These are phyloP conservation scores for Pestalotiopsis fici DNA, from an alignment of 2,329 filamentous ascomycete genomes.

Conservation along the genomic window DNA sequence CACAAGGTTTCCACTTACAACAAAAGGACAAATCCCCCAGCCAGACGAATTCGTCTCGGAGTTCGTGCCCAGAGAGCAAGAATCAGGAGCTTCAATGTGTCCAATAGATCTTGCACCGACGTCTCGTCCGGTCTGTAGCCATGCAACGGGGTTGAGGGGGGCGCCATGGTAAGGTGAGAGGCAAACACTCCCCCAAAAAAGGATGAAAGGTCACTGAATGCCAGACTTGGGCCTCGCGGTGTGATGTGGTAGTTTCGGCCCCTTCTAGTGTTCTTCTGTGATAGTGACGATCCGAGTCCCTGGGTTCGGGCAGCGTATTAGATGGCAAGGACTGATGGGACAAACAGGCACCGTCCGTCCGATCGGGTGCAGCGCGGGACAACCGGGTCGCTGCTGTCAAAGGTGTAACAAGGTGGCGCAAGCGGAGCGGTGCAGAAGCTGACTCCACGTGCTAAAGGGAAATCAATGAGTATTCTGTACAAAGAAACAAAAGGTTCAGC, in stretches of 20 bases:
- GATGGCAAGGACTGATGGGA: background rate
- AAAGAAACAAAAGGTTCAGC: background rate
- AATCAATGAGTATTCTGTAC: background rate
- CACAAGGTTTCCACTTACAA: conserved; percentile 23
- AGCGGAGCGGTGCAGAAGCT: background rate
- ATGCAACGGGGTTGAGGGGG: conserved; percentile 10
- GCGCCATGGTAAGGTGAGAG: background rate
- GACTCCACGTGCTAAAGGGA: background rate
- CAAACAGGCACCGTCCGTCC: background rate
- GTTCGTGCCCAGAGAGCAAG: conserved; percentile 32
- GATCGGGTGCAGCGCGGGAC: background rate
- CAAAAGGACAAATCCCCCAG: conserved; percentile 29
- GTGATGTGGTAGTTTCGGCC: background rate
- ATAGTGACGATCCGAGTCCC: background rate
- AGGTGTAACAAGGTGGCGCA: conserved; percentile 7
- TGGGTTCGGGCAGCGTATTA: background rate
- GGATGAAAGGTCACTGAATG: background rate
- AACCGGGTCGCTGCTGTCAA: background rate
- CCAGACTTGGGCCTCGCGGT: too few relatives aligned
- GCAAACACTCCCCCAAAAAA: conserved; percentile 12
- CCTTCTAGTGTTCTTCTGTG: background rate
- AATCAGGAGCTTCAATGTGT: conserved; percentile 20
- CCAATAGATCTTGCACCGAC: conserved; percentile 19
- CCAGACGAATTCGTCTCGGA: conserved; percentile 33
- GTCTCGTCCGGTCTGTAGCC: conserved; percentile 14